A percentile compares a stretch with the other conserved stretches of the same genome.
phyloP scores from a whole-genome alignment of 148 eudicot species.

The Rhododendron ovatum region DNA sequence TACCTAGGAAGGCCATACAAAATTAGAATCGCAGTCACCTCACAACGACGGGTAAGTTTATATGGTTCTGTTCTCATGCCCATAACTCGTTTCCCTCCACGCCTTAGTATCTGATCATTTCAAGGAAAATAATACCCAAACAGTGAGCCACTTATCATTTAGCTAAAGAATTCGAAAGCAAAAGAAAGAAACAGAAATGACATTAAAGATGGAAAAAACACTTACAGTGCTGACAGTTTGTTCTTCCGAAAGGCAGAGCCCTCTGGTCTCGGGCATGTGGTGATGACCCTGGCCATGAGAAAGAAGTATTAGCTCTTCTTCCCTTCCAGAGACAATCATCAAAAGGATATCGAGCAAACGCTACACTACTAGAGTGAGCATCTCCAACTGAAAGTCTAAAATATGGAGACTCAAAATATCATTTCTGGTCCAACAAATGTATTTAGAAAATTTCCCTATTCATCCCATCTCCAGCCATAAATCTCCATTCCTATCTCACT shows the following conservation, averaged over 20 bases:
- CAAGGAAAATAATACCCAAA: background rate
- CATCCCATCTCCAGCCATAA: background rate
- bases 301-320: background rate
- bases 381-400: background rate
- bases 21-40: conserved; percentile 88
- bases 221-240: conserved; percentile 88
- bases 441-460: background rate
- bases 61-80: conserved; percentile 84
- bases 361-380: background rate
- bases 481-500: background rate
- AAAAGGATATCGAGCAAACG: background rate
- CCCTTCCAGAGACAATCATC: background rate
- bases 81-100: conserved; percentile 52
- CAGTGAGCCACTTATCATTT: background rate
- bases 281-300: conserved; percentile 69
- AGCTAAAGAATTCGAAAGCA: background rate
- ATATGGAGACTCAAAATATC: conserved; percentile 1
- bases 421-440: background rate
- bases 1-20: conserved; percentile 97
- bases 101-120: conserved; percentile 53
- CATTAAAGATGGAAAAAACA: background rate
- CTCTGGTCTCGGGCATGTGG: conserved; percentile 98
- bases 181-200: background rate
- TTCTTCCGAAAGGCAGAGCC: conserved; percentile 98
- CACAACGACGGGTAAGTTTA: conserved; percentile 67